Base-by-base conservation (phyloP, 1,284 basidiomycete species). In the Pterulicium gracile region DNA sequence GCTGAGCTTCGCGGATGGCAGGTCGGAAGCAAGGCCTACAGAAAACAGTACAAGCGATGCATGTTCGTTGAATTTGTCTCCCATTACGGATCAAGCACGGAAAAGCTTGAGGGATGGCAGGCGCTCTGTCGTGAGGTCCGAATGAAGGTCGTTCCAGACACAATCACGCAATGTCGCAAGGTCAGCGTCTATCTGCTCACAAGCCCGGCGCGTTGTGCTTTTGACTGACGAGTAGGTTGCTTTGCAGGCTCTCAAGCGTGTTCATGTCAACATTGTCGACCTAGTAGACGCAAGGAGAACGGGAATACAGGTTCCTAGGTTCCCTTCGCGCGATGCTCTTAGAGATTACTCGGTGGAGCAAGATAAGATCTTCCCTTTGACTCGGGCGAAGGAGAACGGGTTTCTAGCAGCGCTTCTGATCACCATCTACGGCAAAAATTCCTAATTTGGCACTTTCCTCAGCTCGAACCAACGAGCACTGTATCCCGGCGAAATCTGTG, bases 231-330 rank as follows among this genome's bases (percentile, higher is more conserved):
- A n/a, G n/a, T n/a, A n/a, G n/a, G n/a, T n/a, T n/a, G n/a, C n/a
- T n/a, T 39, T 7, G 48, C 24, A 46, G 36, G 36, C 50, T 21
- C 46, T 34, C 27, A 45, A 47, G 13, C 22, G 22, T 7, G 22
- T 47, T 5, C 51, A 43, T 43, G 50, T 55, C 15, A 55, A 55
- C 17, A 47, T 55, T 18, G 47, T 44, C 41, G 53, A 55, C 45
- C 23, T 55, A 4, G 3, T 55, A 20, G 52, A 55, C 24, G 46
- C 47, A 3, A 41, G 50, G 22, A 24, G 50, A 14, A 50, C 52
- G 3, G 52, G 50, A 2, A 20, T 24, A 3, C 42, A 44, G 13
- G 50, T 49, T 4, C 27, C 41, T 10, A 32, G 20, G 17, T 49
- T 52, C 35, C 4, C 23, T 5, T 52, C 53, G 3, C 22, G 14